Conservation (phyloP, 2,329 filamentous ascomycete genomes). For the Blumeria graminis region DNA sequence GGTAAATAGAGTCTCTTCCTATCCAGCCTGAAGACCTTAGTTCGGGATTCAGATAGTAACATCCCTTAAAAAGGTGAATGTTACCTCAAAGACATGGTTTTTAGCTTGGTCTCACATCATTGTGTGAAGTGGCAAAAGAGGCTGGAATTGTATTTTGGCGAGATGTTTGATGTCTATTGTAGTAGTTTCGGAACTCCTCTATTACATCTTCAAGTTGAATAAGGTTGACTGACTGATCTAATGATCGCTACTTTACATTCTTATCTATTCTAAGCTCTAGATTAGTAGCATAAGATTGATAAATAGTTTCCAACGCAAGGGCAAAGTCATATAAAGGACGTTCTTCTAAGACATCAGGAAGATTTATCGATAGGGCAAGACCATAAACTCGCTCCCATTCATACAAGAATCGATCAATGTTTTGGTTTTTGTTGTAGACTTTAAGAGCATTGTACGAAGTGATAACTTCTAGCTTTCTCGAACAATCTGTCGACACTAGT, state of each 20-base stretch:
- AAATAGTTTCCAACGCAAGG: not conserved
- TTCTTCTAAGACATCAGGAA: not conserved
- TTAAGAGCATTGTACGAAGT: not conserved
- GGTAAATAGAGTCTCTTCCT: not conserved
- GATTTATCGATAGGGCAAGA: not conserved
- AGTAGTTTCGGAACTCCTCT: not conserved
- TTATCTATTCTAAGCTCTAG: not conserved
- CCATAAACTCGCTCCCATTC: not conserved
- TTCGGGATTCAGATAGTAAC: not conserved
- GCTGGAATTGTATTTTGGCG: not conserved
- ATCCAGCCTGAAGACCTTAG: not conserved
- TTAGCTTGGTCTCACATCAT: not conserved
- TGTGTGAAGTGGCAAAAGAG: not conserved
- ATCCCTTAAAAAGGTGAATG: not conserved
- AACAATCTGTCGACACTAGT: not conserved
- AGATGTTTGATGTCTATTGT: not conserved
- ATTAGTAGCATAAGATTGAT: slow-evolving; percentile 1
- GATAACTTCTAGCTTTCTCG: not conserved
- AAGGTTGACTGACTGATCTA: not conserved
- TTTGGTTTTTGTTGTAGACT: not conserved
- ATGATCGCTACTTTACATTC: not conserved
- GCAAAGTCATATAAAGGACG: not conserved
- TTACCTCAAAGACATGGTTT: not conserved
- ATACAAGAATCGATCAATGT: not conserved
- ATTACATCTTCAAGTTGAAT: not conserved